Conservation (phyloP, 257 asterid species). For the Galeopsis tetrahit region DNA sequence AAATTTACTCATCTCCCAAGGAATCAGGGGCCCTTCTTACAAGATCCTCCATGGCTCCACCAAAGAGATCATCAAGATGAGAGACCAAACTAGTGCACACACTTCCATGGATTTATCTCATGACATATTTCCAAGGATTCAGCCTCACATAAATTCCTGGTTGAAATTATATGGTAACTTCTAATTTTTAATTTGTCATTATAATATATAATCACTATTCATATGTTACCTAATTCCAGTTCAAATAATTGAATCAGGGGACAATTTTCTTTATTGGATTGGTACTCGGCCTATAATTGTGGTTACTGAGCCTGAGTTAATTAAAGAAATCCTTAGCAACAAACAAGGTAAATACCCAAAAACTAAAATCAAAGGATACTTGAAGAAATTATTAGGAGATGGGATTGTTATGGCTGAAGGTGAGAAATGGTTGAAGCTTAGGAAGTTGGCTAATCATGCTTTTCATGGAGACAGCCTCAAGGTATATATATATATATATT, state of each 20-base stretch:
- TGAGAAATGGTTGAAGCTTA: constrained; percentile 55
- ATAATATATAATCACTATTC: neutral
- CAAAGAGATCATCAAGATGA: constrained; percentile 49
- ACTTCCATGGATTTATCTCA: constrained; percentile 50
- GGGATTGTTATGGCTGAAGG: constrained; percentile 52
- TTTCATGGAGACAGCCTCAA: constrained; percentile 61
- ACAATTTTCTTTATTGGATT: constrained; percentile 49
- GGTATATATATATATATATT: constrained; percentile 32
- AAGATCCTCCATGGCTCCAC: constrained; percentile 52
- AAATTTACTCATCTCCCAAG: constrained; percentile 41
- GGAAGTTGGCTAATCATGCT: constrained; percentile 63
- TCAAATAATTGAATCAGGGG: constrained; percentile 36
- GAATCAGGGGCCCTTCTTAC: constrained; percentile 64
- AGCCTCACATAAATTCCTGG: constrained; percentile 61
- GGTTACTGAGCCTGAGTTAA: constrained; percentile 55
- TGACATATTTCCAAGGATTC: constrained; percentile 52
- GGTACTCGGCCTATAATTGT: constrained; percentile 51
- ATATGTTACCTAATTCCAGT: neutral
- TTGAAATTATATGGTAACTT: constrained; percentile 52
- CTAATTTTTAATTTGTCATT: neutral
- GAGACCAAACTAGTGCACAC: constrained; percentile 27
- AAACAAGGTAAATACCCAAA: constrained; percentile 45
- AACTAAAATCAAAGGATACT: neutral
- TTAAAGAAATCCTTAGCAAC: constrained; percentile 55
- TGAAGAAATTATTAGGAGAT: constrained; percentile 50